Percentiles rank a stretch among this genome's conserved stretches.
phyloP scores from a whole-genome alignment of 257 asterid genomes.

The Galeopsis tetrahit region DNA sequence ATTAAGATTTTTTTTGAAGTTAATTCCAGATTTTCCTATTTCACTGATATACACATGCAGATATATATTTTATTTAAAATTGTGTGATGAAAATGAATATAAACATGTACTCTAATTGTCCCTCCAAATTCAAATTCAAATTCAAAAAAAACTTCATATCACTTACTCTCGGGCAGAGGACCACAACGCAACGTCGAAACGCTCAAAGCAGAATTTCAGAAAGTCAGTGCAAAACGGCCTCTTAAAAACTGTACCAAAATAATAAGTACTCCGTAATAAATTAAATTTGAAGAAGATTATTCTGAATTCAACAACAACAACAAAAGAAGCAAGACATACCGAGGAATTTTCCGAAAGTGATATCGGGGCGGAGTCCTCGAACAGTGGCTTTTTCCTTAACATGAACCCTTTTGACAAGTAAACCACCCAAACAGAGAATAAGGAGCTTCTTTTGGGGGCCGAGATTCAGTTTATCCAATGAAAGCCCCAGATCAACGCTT shows the following conservation, averaged over 20 bases:
- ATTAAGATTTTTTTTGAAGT: too few species aligned
- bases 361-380: constrained; percentile 46
- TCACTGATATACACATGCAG: too few species aligned
- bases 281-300: not conserved
- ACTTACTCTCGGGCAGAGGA: constrained; percentile 64
- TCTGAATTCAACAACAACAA: not conserved
- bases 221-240: constrained; percentile 65
- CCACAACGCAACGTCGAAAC: constrained; percentile 68
- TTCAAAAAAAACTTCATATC: not conserved
- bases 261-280: too few species aligned
- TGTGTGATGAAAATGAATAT: too few species aligned
- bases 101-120: too few species aligned
- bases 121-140: not conserved
- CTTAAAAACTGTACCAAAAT: constrained; percentile 52
- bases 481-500: constrained; percentile 42
- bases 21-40: too few species aligned
- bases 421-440: constrained; percentile 59
- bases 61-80: too few species aligned
- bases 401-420: constrained; percentile 54
- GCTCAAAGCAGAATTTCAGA: constrained; percentile 59
- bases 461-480: constrained; percentile 48
- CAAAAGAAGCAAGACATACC: constrained; percentile 29
- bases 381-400: constrained; percentile 17
- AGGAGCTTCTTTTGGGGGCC: constrained; percentile 67
- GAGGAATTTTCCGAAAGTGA: constrained; percentile 39